Evolutionary conservation across 164 flowering plant genomes (phyloP), one percentile per base, ranked within the genome.

Genomic region (Saururus chinensis): DNA sequence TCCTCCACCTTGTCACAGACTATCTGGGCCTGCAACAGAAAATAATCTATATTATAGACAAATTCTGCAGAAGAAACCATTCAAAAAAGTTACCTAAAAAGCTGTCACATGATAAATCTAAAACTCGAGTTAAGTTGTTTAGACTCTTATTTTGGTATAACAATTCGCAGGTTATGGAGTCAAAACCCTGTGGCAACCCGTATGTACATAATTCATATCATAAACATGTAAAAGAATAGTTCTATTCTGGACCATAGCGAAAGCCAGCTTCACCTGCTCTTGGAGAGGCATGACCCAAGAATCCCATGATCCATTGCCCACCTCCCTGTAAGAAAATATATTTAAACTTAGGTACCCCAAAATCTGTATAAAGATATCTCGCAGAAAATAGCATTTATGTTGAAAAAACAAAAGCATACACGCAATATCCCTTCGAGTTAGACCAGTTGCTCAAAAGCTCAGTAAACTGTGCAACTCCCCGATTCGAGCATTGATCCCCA

Each of bases 271-370:
- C 20, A 80, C 99, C 88, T 95, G 99, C 57, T 84, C 75, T 40
- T 57, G 68, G 37, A 95, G 80, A 21, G 99, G 85, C 79, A 74
- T 73, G 74, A 89, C 84, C 99, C 99, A 91, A 35, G 99, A 95
- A 81, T 89, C 97, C 92, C 88, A 82, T 55, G 82, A 4, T 66
- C 99, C 99, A 77, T 76, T 71, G 66, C 99, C 97, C 68, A 95
- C 75, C 81, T 91, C 96, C 65, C 99, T 95, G 76, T 68, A 77
- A 26, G 20, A 56, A 51, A 58, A 48, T 4, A 55, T 51, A 26
- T 12, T 45, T 17, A 45, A 45, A 45, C 49, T 45, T 0, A 60
- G 57, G 20, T 9, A 56, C 41, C 40, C 16, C 25, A 58, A 9
- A 19, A 25, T 11, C 7, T 8, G 7, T 21, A 4, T 0, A 37